Base-by-base conservation (phyloP, 2,329 filamentous ascomycete species). In the Plectosphaerella cucumerina region DNA sequence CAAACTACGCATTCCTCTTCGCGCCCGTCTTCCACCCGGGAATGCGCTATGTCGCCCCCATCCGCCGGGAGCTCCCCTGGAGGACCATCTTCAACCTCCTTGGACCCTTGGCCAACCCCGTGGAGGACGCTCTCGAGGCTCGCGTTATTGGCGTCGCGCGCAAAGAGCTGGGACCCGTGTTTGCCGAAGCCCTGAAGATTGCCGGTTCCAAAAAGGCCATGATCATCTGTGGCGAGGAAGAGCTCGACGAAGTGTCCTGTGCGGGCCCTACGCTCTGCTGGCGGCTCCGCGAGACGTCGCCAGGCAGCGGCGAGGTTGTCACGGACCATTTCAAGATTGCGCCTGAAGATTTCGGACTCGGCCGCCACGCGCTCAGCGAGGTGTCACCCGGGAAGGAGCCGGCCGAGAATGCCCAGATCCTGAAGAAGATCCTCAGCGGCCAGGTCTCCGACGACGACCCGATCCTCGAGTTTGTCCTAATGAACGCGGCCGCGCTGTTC, bases 61-160 rank as follows among this genome's bases (percentile, higher is more conserved):
- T 97, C 57, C 87, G 94, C 55, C 89, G 84, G 64, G 88, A 95
- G 66, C 82, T 99, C 20, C 93, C 93, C 52, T 93, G 94, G 79
- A 85, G 94, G 61, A 99, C 94, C 2, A 93, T 99, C 59, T 99
- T 99, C 83, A 99, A 99, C 71, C 82, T 99, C 15, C 81, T 99
- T 47, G 94, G 94, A 0, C 94, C 94, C 0, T 77, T 99, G 23
- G 88, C 91, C 44, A 97, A 97, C 69, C 94, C 94, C 0, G 81
- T 96, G 17, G 89, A 97, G 62, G 83, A 85, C 60, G 69, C 82
- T 34, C 82, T 99, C 53, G 94, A 99, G 72, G 91, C 92, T 12
- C 85, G 94, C 26, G 82, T 99, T 52, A 83, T 99, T n/a, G 94
- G 94, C 54, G 93, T 99, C 23, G 93, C 92, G 15, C 84, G 94